A percentile compares a stretch with the other conserved stretches of the same genome.
phyloP scores from a whole-genome alignment of 352 stramenopile species.

The Globisporangium camurandrum region DNA sequence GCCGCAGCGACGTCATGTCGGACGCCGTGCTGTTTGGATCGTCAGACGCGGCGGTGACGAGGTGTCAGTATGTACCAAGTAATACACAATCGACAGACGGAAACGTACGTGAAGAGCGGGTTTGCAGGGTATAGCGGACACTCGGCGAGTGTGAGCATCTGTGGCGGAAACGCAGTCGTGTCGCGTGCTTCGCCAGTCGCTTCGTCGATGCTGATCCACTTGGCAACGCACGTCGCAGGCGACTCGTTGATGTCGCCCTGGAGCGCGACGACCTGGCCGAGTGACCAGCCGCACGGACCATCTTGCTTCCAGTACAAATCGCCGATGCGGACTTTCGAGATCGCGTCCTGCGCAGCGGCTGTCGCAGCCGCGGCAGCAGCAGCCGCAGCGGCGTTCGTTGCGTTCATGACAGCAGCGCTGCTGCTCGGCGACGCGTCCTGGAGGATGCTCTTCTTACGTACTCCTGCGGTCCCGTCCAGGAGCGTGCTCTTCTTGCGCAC shows the following conservation, averaged over 20 bases:
- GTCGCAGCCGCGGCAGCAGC: not conserved
- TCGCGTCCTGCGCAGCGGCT: too few species aligned
- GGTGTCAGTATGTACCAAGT: not conserved
- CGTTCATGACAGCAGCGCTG: not conserved
- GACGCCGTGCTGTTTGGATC: conserved; percentile 31
- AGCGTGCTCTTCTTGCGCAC: not conserved
- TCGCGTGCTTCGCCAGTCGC: conserved; percentile 39
- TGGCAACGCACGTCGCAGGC: conserved; percentile 11
- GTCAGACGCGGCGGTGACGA: not conserved
- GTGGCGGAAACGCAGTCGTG: conserved; percentile 14
- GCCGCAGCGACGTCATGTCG: conserved; percentile 80
- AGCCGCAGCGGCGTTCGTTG: not conserved
- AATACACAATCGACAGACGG: conserved; percentile 1
- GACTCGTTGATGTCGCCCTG: conserved; percentile 17
- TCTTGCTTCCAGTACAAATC: conserved; percentile 82
- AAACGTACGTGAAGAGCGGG: conserved; percentile 42
- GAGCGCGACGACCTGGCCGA: conserved; percentile 62
- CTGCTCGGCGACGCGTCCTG: conserved; percentile 1
- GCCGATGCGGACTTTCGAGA: conserved; percentile 43
- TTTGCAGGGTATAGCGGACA: conserved; percentile 63
- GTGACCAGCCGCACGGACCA: conserved; percentile 44
- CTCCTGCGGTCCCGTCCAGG: not conserved
- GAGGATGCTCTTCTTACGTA: not conserved
- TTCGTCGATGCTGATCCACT: conserved; percentile 56
- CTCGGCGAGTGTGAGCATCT: conserved; percentile 33